Base-by-base conservation (phyloP, 768 basidiomycete species). In the Chalciporus piperatus region DNA sequence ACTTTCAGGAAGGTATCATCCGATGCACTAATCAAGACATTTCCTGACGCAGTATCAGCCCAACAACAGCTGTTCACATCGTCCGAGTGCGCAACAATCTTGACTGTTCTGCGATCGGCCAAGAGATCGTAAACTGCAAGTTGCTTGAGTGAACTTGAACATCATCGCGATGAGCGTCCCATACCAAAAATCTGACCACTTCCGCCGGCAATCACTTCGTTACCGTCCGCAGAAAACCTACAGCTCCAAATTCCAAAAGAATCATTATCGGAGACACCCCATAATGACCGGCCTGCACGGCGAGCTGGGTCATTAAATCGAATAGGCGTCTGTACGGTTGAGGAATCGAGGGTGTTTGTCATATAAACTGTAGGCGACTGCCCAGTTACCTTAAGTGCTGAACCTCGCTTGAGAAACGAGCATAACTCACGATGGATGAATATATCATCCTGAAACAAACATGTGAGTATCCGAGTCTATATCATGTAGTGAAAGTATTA, bases 31-130 rank as follows among this genome's bases (percentile, higher is more conserved):
- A 98, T 84, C 23, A 99, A 81, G 17, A 99, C 83, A 66, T 99
- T 98, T 11, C 93, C 93, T 12, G 92, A 95, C 3, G 82, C 80
- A 11, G 85, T 85, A 64, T 98, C 95, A 0, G 97, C 97, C 86
- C 95, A 99, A 64, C 90, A 93, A 70, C 94, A 84, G 63, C 92
- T 91, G 61, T 99, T 99, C 38, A 98, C 89, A 65, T 99, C 97
- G 64, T 92, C 87, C 2, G 71, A 65, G 63, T 99, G 97, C 0
- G 92, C 97, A n/a, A 70, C 58, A 16, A 99, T 93, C 60, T 85
- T 89, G 23, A 98, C 85, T 1, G 87, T 87, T 54, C 92, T 78
- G 56, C 78, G 75, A 59, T 90, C 78, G 5, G 87, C 83, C 53
- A 92, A 69, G 41, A 99, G 79, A 71, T 99, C 97, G 63, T 98